Percentiles rank a stretch among this genome's conserved stretches.
Evolutionary conservation across 495 filamentous ascomycete genomes (phyloP).

Genomic region (Penicillium longicatenatum): DNA sequence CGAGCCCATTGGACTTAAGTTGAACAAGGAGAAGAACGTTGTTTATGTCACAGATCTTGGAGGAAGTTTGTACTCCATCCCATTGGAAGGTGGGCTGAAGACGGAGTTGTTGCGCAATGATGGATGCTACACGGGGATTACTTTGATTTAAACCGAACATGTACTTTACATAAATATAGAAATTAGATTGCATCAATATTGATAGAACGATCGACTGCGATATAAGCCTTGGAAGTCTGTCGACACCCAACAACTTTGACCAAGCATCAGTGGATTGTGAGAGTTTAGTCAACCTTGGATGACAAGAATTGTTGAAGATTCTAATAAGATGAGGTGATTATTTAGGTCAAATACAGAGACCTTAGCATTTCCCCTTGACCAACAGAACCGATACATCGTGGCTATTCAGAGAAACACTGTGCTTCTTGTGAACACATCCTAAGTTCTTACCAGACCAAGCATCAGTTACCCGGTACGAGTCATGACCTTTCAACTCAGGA

Average conservation of each 20-base stretch:
- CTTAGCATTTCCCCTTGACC: constrained; percentile 36
- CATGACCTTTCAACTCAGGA: constrained; percentile 46
- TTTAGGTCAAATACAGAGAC: neutral
- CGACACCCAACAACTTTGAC: no score
- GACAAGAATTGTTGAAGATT: no score
- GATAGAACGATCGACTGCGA: no score
- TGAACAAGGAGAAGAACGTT: constrained; percentile 36
- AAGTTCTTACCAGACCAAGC: constrained; percentile 54
- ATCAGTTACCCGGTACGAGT: constrained; percentile 51
- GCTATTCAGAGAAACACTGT: constrained; percentile 37
- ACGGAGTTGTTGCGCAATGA: constrained; percentile 31
- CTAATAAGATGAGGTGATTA: no score
- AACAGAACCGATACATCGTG: constrained; percentile 55
- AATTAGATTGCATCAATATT: no score
- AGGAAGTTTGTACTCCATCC: constrained; percentile 48
- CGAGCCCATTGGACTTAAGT: constrained; percentile 43
- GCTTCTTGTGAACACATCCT: constrained; percentile 45
- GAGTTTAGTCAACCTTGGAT: no score
- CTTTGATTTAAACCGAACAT: constrained; percentile 15
- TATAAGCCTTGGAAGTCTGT: no score
- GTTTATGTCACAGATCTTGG: constrained; percentile 52
- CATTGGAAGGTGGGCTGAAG: constrained; percentile 43
- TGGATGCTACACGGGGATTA: constrained; percentile 34
- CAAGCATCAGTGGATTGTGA: no score
- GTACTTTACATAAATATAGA: neutral